A percentile compares a stretch with the other conserved stretches of the same genome.
Evolutionary conservation across 2,329 filamentous ascomycete genomes (phyloP).

Genomic region (Beauveria scarabaeidicola): DNA sequence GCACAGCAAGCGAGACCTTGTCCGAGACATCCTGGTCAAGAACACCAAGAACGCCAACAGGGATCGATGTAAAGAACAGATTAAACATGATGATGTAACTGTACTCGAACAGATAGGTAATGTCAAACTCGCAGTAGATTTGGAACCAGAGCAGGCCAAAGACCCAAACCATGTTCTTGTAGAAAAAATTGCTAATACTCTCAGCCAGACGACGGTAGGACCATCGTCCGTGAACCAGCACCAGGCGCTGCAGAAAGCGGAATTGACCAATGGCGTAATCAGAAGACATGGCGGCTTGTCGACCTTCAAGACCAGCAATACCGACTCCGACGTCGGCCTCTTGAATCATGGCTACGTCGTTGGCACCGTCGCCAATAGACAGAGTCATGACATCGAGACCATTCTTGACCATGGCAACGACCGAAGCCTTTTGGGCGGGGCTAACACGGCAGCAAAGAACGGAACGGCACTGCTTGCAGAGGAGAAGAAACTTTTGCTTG

Average conservation of each 20-base stretch:
- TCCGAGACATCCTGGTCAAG: conserved; percentile 96
- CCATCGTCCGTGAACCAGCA: conserved; percentile 89
- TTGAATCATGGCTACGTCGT: conserved; percentile 97
- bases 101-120: conserved; percentile 95
- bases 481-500: conserved; percentile 84
- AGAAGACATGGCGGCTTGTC: conserved; percentile 91
- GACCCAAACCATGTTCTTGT: conserved; percentile 99
- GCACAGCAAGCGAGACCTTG: conserved; percentile 85
- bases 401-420: conserved; percentile 90
- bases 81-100: conserved; percentile 97
- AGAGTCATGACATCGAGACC: conserved; percentile 94
- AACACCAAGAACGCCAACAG: conserved; percentile 91
- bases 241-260: conserved; percentile 72
- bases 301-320: conserved; percentile 85
- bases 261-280: conserved; percentile 96
- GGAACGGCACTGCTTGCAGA: conserved; percentile 95
- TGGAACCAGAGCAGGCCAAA: conserved; percentile 97
- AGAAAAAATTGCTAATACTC: conserved; percentile 97
- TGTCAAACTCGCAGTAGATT: conserved; percentile 91
- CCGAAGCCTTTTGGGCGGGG: conserved; percentile 93
- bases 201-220: conserved; percentile 92
- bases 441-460: conserved; percentile 97
- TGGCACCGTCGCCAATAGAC: conserved; percentile 87
- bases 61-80: conserved; percentile 89
- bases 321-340: conserved; percentile 95